phyloP scores from a whole-genome alignment of 83 land plant genomes.

The Diphasiastrum complanatum region DNA sequence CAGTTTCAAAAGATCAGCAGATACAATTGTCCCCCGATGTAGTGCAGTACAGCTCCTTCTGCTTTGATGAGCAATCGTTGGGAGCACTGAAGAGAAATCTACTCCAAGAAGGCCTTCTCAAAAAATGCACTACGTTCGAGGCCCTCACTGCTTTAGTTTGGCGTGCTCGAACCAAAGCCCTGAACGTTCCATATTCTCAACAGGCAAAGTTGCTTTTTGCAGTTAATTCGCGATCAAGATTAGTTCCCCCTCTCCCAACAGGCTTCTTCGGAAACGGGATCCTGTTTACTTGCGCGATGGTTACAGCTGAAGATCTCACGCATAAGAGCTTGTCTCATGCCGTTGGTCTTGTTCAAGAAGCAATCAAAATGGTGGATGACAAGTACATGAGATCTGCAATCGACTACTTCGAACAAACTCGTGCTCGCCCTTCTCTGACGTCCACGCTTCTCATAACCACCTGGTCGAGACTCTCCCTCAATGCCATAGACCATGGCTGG shows the following conservation, averaged over 20 bases:
- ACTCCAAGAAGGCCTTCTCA: conserved; percentile 39
- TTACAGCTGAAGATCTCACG: conserved; percentile 45
- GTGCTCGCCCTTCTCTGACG: conserved; percentile 55
- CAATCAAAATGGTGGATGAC: conserved; percentile 54
- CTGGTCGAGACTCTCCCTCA: conserved; percentile 72
- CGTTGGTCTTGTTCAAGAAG: conserved; percentile 54
- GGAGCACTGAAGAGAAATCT: conserved; percentile 38
- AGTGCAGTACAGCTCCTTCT: conserved; percentile 42
- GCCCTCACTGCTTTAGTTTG: conserved; percentile 71
- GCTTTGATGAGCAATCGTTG: conserved; percentile 42
- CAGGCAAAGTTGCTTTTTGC: conserved; percentile 70
- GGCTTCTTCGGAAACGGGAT: conserved; percentile 80
- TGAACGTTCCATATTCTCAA: conserved; percentile 49
- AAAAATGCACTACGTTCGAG: conserved; percentile 66
- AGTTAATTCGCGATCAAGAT: conserved; percentile 59
- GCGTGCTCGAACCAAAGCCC: conserved; percentile 48
- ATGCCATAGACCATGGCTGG: conserved; percentile 81
- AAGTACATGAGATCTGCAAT: conserved; percentile 74
- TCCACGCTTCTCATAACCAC: conserved; percentile 72
- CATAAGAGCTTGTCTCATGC: conserved; percentile 45
- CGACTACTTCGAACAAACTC: conserved; percentile 64
- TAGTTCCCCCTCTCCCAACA: conserved; percentile 56
- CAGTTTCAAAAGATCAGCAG: conserved; percentile 39
- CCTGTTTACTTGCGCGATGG: conserved; percentile 49
- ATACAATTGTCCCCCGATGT: conserved; percentile 31